Conservation (phyloP, 1,284 basidiomycete genomes). For the Heliocybe sulcata region DNA sequence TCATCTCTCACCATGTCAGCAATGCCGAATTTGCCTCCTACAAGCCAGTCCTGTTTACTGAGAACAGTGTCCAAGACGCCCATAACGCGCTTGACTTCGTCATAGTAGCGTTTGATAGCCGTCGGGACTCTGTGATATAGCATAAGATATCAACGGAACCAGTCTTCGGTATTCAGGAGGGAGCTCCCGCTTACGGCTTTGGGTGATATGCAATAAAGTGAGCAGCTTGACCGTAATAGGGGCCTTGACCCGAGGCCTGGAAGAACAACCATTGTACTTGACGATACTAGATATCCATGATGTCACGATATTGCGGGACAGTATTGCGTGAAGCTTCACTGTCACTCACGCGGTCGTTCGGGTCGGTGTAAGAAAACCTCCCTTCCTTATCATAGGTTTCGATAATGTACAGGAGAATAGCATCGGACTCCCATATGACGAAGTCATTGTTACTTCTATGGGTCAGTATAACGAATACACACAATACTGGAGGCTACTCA, state of each 20-base stretch:
- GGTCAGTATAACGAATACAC: constrained; percentile 8
- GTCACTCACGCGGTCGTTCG: constrained; percentile 2
- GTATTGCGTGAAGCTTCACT: too few species aligned
- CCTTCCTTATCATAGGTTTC: constrained; percentile 52
- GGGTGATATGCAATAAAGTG: not conserved
- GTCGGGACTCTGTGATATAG: constrained; percentile 10
- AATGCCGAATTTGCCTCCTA: not conserved
- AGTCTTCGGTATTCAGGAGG: not conserved
- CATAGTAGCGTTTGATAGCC: constrained; percentile 22
- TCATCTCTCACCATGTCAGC: not conserved
- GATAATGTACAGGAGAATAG: constrained; percentile 59
- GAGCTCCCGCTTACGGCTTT: not conserved
- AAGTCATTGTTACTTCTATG: constrained; percentile 30
- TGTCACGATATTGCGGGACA: too few species aligned
- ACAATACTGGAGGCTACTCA: not conserved
- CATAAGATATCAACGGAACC: not conserved
- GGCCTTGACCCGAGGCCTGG: constrained; percentile 14
- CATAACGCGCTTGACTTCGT: constrained; percentile 23
- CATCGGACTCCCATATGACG: constrained; percentile 61
- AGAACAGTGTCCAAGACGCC: constrained; percentile 22
- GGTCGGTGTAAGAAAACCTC: constrained; percentile 46
- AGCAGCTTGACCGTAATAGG: not conserved
- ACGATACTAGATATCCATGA: constrained; percentile 2
- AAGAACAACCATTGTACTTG: constrained; percentile 11
- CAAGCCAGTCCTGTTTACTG: constrained; percentile 3